Evolutionary conservation across 176 grass and related monocot genomes (phyloP).

Genomic region (barley (Hordeum vulgare)): MorexV3_pseudomolecules_assembly NC_058522.1:231778977-231779476

Average conservation of each 20-base stretch:
- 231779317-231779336: slow-evolving; percentile 83
- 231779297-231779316: slow-evolving; percentile 84
- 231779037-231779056: not conserved
- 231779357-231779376: slow-evolving; percentile 62
- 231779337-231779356: slow-evolving; percentile 85
- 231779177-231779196: slow-evolving; percentile 71
- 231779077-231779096: slow-evolving; percentile 19
- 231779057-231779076: not conserved
- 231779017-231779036: no score
- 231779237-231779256: not conserved
- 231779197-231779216: slow-evolving; percentile 18
- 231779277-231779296: slow-evolving; percentile 82
- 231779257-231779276: slow-evolving; percentile 28
- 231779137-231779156: slow-evolving; percentile 93
- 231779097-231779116: slow-evolving; percentile 53
- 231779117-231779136: slow-evolving; percentile 82
- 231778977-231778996: no score
- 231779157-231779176: slow-evolving; percentile 84
- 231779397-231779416: slow-evolving; percentile 14
- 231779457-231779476: slow-evolving; percentile 18
- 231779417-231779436: not conserved
- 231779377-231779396: slow-evolving; percentile 95
- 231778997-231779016: no score
- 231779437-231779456: not conserved
- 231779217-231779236: slow-evolving; percentile 20